Evolutionary conservation across 306 rosid species (phyloP).

Genomic region (Astragalus membranaceus): DNA sequence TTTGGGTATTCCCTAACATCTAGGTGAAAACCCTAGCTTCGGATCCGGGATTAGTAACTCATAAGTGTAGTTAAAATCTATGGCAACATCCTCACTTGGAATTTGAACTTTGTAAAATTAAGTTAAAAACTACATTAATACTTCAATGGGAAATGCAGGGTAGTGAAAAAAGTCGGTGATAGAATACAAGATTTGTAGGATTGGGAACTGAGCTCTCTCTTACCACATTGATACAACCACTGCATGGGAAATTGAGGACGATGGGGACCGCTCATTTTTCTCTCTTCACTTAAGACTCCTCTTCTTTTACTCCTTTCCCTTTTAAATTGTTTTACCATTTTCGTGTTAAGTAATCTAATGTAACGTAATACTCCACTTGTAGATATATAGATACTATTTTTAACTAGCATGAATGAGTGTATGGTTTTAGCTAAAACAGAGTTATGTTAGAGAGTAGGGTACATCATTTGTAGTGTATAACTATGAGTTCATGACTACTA

Average conservation of each 20-base stretch:
- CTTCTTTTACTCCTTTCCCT: neutral
- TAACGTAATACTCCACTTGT: neutral
- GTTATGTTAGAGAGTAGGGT: no score
- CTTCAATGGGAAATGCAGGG: no score
- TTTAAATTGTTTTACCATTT: neutral
- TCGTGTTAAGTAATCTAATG: neutral
- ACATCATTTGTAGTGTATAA: no score
- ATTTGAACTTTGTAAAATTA: neutral
- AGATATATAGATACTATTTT: no score
- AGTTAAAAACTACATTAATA: no score
- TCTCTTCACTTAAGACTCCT: neutral
- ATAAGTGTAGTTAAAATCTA: neutral
- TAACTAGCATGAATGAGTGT: no score
- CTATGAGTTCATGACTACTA: no score
- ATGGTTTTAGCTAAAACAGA: neutral
- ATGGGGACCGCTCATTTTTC: constrained; percentile 24
- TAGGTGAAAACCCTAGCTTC: neutral
- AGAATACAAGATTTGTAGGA: constrained; percentile 41
- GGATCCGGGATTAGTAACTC: neutral
- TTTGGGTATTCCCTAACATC: neutral
- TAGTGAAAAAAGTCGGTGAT: constrained; percentile 37
- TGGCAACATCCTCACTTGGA: neutral
- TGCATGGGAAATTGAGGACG: constrained; percentile 38
- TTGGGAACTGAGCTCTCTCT: constrained; percentile 38
- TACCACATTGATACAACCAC: constrained; percentile 33